Evolutionary conservation across 148 eudicot genomes (phyloP).

Genomic region (Camellia granthamiana): DNA sequence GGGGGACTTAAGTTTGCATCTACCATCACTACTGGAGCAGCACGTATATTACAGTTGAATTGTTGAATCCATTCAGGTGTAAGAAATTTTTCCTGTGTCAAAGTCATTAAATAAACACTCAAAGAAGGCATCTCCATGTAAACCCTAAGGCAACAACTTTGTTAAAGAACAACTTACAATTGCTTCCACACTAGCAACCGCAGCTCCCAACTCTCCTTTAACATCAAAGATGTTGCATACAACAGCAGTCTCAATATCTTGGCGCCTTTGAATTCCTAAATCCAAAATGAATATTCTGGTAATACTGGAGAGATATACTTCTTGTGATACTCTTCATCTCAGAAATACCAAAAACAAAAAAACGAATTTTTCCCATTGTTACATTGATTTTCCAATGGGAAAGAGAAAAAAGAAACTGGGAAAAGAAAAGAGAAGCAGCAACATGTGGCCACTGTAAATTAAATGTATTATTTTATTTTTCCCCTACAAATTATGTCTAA

Average conservation of each 20-base stretch:
- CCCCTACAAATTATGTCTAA: background rate
- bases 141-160: background rate
- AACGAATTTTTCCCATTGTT: too few species aligned
- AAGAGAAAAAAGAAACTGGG: too few species aligned
- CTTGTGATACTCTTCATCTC: background rate
- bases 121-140: background rate
- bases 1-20: slow-evolving; percentile 87
- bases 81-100: slow-evolving; percentile 65
- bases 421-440: background rate
- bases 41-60: slow-evolving; percentile 39
- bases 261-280: slow-evolving; percentile 56
- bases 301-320: background rate
- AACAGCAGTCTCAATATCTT: slow-evolving; percentile 68
- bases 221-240: slow-evolving; percentile 77
- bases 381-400: too few species aligned
- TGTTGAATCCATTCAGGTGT: slow-evolving; percentile 71
- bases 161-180: slow-evolving; percentile 48
- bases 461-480: background rate
- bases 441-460: background rate
- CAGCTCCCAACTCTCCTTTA: slow-evolving; percentile 81
- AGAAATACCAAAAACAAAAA: background rate
- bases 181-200: slow-evolving; percentile 81
- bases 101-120: slow-evolving; percentile 14
- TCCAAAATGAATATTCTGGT: background rate
- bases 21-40: slow-evolving; percentile 78